These are phyloP conservation scores for Aspergillus leporis DNA, from an alignment of 495 filamentous ascomycete species.

Conservation along the genomic window DNA sequence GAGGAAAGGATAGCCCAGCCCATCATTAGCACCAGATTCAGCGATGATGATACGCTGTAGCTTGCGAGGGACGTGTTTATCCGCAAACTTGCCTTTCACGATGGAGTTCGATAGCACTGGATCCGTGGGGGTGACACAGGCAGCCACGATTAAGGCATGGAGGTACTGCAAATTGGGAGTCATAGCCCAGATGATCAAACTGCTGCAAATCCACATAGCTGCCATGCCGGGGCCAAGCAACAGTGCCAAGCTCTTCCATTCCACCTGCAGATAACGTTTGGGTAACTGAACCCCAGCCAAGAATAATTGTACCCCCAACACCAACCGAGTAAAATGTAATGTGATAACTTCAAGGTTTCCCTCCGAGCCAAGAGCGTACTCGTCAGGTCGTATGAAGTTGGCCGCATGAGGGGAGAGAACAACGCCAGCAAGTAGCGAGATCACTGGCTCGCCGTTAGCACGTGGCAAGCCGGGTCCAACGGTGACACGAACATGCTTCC, in stretches of 20 bases:
- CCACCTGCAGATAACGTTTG: constrained; percentile 72
- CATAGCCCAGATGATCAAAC: constrained; percentile 74
- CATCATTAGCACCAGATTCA: constrained; percentile 90
- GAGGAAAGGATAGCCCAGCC: constrained; percentile 87
- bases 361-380: constrained; percentile 68
- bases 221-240: constrained; percentile 86
- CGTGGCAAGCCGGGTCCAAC: constrained; percentile 5
- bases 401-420: constrained; percentile 75
- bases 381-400: constrained; percentile 72
- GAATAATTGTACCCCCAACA: constrained; percentile 88
- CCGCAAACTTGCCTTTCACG: constrained; percentile 91
- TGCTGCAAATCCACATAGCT: constrained; percentile 84
- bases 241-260: constrained; percentile 77
- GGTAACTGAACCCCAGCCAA: constrained; percentile 88
- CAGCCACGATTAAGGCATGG: constrained; percentile 73
- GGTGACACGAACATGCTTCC: constrained; percentile 70
- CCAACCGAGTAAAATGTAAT: constrained; percentile 81
- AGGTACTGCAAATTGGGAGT: constrained; percentile 74
- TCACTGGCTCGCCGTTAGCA: too few relatives aligned
- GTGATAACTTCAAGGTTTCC: constrained; percentile 65
- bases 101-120: constrained; percentile 87
- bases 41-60: constrained; percentile 86
- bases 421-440: constrained; percentile 78
- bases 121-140: constrained; percentile 90
- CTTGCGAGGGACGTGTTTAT: constrained; percentile 79